Evolutionary conservation across 371 early-diverging fungal genomes (phyloP), one percentile per base, ranked within the genome.

Genomic region (Mortierella sp.): DNA sequence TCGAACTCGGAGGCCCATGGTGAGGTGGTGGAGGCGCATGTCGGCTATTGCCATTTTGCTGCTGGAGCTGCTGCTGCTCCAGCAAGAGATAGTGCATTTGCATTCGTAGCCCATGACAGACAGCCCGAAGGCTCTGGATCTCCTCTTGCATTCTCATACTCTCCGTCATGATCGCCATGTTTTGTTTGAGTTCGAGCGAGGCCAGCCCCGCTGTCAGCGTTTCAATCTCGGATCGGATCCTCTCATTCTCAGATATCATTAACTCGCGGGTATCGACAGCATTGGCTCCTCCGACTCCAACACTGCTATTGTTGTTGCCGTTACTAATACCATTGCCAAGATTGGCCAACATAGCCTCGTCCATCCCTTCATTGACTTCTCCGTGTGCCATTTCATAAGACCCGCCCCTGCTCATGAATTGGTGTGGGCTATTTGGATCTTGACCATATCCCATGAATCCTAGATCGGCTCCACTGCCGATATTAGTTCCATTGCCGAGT

Each of bases 121-220:
- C 74, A 0, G 89, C 87, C 48, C 89, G 68, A 44, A 92, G 47
- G 57, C 87, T 87, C 60, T 92, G 90, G 29, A 92, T 80, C 59
- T 92, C 92, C 62, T 92, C 93, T 53, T 91, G 90, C 63, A 91
- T 64, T 21, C 91, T 75, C 65, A 89, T 83, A 7, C 87, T 89
- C 68, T 92, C 92, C 2, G 86, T 85, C 88, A 92, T 87, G 53
- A 93, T 75, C 1, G 91, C 89, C 81, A 90, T 84, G 47, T 91
- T 90, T 47, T 92, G 92, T 63, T 91, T 86, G 12, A 89, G 66
- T 67, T 92, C 92, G 30, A 92, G 62, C 7, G 88, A 86, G 0
- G 85, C 84, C 14, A 93, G 62, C 23, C 83, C 87, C 16, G 88
- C 86, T 16, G 82, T 86, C 37, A 93, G 64, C 1, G 84, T 85